Evolutionary conservation across 768 basidiomycete genomes (phyloP), one percentile per base, ranked within the genome.

Genomic region (Rhodotorula paludigena): DNA sequence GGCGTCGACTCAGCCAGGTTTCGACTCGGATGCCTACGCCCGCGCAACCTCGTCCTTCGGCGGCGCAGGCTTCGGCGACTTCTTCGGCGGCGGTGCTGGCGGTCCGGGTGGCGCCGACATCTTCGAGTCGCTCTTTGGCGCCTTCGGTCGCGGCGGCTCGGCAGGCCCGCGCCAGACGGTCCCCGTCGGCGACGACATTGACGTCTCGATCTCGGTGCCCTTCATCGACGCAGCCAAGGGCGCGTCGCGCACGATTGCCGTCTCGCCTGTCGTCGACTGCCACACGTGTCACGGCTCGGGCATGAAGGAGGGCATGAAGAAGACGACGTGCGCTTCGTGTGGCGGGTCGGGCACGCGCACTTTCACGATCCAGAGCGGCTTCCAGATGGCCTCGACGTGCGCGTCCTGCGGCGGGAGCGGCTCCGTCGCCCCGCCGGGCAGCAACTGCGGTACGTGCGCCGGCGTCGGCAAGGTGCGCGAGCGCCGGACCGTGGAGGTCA

Each of bases 191-290:
- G 86, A 85, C 65, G 90, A 98, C 77, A 82, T 98, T 56, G 90
- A 96, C 77, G 82, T 87, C 15, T 82, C 81, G 42, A 74, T 97
- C 74, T 84, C 83, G 53, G 81, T 99, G 71, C 84, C 82, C 53
- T 99, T 99, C 81, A 84, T 93, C 79, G 96, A 99, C 68, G 89
- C 93, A n/a, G 92, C 90, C 81, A 91, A 89, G 79, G 96, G 96
- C 57, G 81, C 88, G 25, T 83, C 83, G 54, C 86, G 87, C 63
- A 87, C 84, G 63, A 81, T 97, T 73, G 85, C 84, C 63, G 82
- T 90, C 67, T 86, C 85, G 28, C 90, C 92, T 20, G 84, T 98
- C 48, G 85, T 86, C 53, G 84, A 91, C 73, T 98, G 96, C 77
- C 80, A 80, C 48, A 84, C 90, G 15, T 99, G 96, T 80, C 83